Evolutionary conservation across 768 basidiomycete genomes (phyloP).

Genomic region (Naganishia vishniacii): DNA sequence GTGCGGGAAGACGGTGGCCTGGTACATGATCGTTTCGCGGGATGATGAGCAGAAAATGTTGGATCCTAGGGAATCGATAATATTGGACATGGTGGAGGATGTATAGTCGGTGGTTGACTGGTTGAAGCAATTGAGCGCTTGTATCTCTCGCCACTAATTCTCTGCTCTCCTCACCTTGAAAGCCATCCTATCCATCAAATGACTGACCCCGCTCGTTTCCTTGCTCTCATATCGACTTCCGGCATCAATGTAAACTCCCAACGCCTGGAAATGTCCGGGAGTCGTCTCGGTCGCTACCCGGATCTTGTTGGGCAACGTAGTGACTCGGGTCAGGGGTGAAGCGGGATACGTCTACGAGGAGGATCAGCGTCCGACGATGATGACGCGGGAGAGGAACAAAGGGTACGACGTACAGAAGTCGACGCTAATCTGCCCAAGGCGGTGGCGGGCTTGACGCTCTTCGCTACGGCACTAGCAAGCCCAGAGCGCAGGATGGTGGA

Average conservation of each 20-base stretch:
- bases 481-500: conserved; percentile 5
- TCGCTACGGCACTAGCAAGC: conserved; percentile 2
- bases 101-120: conserved; percentile 71
- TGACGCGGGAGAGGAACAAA: not conserved
- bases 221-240: conserved; percentile 81
- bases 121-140: too few species aligned
- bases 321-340: conserved; percentile 50
- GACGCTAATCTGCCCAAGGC: not conserved
- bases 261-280: conserved; percentile 87
- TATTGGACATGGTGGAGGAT: conserved; percentile 69
- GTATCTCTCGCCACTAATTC: too few species aligned
- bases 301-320: conserved; percentile 84
- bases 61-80: conserved; percentile 77
- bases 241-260: conserved; percentile 89
- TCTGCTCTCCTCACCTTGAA: conserved; percentile 74
- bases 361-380: too few species aligned
- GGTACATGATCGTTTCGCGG: conserved; percentile 94
- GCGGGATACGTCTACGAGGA: not conserved
- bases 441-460: not conserved
- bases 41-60: conserved; percentile 87
- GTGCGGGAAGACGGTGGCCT: conserved; percentile 85
- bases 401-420: conserved; percentile 3
- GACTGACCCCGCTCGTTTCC: conserved; percentile 70
- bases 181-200: conserved; percentile 90
- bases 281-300: conserved; percentile 84